Conservation (phyloP, 2,329 filamentous ascomycete genomes). For the Beauveria asiatica region DNA sequence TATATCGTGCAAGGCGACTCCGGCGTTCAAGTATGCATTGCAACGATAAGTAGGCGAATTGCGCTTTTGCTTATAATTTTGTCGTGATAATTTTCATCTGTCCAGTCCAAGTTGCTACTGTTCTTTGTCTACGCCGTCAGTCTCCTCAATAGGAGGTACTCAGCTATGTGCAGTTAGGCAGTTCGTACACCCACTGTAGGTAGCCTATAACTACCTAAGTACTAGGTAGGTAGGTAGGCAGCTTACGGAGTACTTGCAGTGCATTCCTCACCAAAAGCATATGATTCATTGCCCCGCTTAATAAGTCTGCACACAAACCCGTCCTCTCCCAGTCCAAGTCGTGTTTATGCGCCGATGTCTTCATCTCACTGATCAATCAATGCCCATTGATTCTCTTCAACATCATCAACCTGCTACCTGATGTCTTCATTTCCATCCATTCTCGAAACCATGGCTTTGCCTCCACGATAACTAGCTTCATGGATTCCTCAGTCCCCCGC, state of each 20-base stretch:
- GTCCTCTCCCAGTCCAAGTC: not conserved
- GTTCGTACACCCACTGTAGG: too few species aligned
- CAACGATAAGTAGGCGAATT: not conserved
- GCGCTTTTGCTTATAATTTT: too few species aligned
- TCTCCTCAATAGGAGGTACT: not conserved
- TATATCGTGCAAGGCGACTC: not conserved
- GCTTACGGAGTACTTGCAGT: not conserved
- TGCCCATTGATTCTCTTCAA: not conserved
- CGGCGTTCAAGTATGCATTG: not conserved
- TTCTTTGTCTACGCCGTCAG: not conserved
- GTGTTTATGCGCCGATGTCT: too few species aligned
- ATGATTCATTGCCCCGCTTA: not conserved
- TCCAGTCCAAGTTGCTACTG: not conserved
- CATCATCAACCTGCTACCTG: too few species aligned
- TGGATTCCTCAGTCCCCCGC: slow-evolving; percentile 14
- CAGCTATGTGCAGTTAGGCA: not conserved
- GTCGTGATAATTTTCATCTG: not conserved
- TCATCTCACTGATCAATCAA: too few species aligned
- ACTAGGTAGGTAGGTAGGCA: too few species aligned
- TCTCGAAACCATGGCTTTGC: not conserved
- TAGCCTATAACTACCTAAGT: not conserved
- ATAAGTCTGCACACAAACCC: not conserved
- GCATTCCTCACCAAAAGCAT: not conserved
- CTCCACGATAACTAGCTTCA: slow-evolving; percentile 6
- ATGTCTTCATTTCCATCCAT: not conserved